Evolutionary conservation across 2,329 filamentous ascomycete genomes (phyloP).

Genomic region (Alternaria arborescens): DNA sequence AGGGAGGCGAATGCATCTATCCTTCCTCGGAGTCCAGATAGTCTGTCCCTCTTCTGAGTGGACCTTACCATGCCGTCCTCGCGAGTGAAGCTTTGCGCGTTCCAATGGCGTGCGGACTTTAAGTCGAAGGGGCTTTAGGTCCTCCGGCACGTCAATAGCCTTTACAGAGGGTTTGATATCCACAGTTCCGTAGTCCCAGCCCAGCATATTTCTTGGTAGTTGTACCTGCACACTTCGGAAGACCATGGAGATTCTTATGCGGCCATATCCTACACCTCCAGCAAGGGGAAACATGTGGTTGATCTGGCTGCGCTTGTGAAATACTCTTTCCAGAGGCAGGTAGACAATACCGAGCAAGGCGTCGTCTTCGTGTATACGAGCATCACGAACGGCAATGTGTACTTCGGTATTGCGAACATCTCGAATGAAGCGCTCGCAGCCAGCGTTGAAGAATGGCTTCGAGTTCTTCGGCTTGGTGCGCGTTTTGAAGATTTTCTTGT

Average conservation of each 20-base stretch:
- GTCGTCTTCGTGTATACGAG: slow-evolving; percentile 74
- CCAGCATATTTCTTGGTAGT: slow-evolving; percentile 65
- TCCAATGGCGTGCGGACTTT: slow-evolving; percentile 68
- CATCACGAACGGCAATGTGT: slow-evolving; percentile 72
- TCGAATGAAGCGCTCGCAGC: slow-evolving; percentile 74
- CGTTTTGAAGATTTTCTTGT: slow-evolving; percentile 73
- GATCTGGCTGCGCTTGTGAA: slow-evolving; percentile 70
- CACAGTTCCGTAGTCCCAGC: slow-evolving; percentile 77
- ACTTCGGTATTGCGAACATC: slow-evolving; percentile 74
- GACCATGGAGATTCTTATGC: slow-evolving; percentile 73
- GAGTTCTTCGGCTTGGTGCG: slow-evolving; percentile 80
- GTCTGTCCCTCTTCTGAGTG: slow-evolving; percentile 48
- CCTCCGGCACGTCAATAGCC: slow-evolving; percentile 59
- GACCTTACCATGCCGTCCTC: slow-evolving; percentile 37
- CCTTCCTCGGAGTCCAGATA: slow-evolving; percentile 63
- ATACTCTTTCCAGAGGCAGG: slow-evolving; percentile 68
- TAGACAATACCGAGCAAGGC: slow-evolving; percentile 74
- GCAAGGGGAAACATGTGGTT: slow-evolving; percentile 72
- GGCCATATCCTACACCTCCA: slow-evolving; percentile 77
- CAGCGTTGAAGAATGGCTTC: slow-evolving; percentile 81
- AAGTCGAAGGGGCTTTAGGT: slow-evolving; percentile 61
- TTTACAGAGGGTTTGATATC: slow-evolving; percentile 66
- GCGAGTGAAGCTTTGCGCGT: slow-evolving; percentile 65
- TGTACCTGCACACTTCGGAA: slow-evolving; percentile 74
- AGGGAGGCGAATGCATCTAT: slow-evolving; percentile 61